These are phyloP conservation scores for Sarocladiaceae sp. DNA, from an alignment of 2,329 filamentous ascomycete species.

Conservation along the genomic window DNA sequence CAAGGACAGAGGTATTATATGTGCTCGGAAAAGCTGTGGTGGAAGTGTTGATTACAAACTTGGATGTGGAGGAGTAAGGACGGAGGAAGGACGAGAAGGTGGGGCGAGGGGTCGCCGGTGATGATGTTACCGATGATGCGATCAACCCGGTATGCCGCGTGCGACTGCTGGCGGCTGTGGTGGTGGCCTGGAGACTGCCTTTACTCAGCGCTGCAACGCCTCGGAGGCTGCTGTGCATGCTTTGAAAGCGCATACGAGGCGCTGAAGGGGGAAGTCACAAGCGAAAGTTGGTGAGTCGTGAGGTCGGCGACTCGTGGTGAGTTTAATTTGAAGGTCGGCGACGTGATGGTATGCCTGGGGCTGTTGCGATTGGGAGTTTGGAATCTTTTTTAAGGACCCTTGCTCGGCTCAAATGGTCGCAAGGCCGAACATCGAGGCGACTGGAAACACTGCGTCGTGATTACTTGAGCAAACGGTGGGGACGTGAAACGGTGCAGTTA, in stretches of 20 bases:
- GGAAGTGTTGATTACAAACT: neutral
- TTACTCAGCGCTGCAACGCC: neutral
- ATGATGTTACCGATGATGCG: constrained; percentile 8
- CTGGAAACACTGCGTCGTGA: no score
- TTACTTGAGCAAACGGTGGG: no score
- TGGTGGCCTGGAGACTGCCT: neutral
- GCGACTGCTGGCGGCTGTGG: neutral
- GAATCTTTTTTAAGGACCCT: no score
- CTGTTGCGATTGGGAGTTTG: no score
- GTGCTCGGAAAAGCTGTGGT: neutral
- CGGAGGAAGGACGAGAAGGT: neutral
- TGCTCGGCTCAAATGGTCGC: no score
- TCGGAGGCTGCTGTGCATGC: neutral
- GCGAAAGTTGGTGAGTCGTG: no score
- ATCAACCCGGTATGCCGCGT: neutral
- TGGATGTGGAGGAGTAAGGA: neutral
- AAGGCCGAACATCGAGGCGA: no score
- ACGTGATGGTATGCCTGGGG: no score
- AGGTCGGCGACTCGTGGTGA: no score
- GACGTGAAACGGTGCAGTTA: no score
- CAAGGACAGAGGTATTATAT: neutral
- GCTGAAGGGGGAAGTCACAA: no score
- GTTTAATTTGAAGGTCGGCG: no score
- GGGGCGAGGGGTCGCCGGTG: constrained; percentile 1
- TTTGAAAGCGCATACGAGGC: neutral